These are phyloP conservation scores for Alternaria infectoria DNA, from an alignment of 2,329 filamentous ascomycete genomes.

Conservation along the genomic window DNA sequence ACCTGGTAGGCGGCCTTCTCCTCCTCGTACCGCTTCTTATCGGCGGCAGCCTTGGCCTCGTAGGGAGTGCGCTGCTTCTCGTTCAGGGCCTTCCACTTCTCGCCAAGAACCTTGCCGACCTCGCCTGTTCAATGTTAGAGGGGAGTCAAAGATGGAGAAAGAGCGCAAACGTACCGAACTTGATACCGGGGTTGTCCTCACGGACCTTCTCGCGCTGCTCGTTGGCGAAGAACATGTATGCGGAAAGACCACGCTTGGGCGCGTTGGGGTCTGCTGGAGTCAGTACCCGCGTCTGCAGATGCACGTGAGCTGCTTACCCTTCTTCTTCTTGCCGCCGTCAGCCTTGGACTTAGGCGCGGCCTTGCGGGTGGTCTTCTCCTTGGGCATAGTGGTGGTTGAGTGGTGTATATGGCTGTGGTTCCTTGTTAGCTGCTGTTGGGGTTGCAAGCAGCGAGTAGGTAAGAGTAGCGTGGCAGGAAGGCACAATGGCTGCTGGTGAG, in stretches of 20 bases:
- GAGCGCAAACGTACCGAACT: slow-evolving; percentile 72
- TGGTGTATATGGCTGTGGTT: slow-evolving; percentile 18
- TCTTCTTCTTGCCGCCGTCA: slow-evolving; percentile 71
- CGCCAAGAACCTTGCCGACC: slow-evolving; percentile 96
- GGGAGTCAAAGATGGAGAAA: background rate
- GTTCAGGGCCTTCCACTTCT: slow-evolving; percentile 96
- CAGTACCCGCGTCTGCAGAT: slow-evolving; percentile 5
- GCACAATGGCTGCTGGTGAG: background rate
- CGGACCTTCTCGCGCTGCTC: slow-evolving; percentile 98
- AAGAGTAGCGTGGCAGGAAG: slow-evolving; percentile 3
- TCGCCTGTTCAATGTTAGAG: slow-evolving; percentile 66
- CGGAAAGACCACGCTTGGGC: slow-evolving; percentile 98
- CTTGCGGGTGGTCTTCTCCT: slow-evolving; percentile 69
- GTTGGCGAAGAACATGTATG: slow-evolving; percentile 99
- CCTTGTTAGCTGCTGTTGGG: slow-evolving; percentile 15
- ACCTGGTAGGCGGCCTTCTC: slow-evolving; percentile 81
- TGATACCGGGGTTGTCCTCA: slow-evolving; percentile 97
- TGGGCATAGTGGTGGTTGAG: slow-evolving; percentile 64
- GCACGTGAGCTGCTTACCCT: slow-evolving; percentile 59
- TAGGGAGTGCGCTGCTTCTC: slow-evolving; percentile 94
- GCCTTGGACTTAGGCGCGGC: slow-evolving; percentile 52
- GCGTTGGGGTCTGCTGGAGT: slow-evolving; percentile 81
- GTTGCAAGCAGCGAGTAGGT: background rate
- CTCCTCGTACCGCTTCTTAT: slow-evolving; percentile 99
- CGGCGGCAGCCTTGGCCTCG: slow-evolving; percentile 92